Evolutionary conservation across 306 rosid genomes (phyloP).

Genomic region (Rosa persica): DNA sequence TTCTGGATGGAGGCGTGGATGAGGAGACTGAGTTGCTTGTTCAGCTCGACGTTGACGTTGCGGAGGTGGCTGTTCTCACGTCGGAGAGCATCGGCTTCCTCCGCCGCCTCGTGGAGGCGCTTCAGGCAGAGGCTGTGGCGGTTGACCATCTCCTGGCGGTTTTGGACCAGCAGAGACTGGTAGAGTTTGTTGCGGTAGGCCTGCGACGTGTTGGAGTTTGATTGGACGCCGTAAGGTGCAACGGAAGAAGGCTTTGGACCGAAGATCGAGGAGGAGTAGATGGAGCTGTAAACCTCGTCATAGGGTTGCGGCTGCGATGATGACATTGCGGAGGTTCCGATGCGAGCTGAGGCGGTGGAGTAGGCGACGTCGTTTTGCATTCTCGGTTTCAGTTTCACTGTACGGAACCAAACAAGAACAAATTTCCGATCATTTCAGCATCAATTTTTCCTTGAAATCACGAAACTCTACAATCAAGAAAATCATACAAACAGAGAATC

Average conservation of each 20-base stretch:
- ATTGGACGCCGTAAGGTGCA: conserved; percentile 25
- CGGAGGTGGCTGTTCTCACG: conserved; percentile 72
- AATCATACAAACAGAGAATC: not conserved
- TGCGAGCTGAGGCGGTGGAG: conserved; percentile 39
- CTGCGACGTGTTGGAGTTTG: conserved; percentile 17
- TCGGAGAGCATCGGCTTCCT: conserved; percentile 68
- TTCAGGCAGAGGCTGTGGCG: conserved; percentile 73
- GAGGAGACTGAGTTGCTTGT: conserved; percentile 61
- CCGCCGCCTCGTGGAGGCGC: conserved; percentile 61
- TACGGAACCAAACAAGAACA: not conserved
- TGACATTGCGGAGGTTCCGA: conserved; percentile 29
- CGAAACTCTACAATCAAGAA: not conserved
- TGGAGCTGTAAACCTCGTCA: conserved; percentile 30
- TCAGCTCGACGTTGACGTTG: conserved; percentile 60
- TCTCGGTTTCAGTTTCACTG: conserved; percentile 16
- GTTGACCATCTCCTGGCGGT: conserved; percentile 90
- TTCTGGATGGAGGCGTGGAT: conserved; percentile 51
- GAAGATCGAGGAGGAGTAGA: conserved; percentile 55
- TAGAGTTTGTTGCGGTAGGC: conserved; percentile 22
- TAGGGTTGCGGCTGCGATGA: conserved; percentile 37
- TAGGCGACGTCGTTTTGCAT: conserved; percentile 55
- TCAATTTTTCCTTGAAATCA: not conserved
- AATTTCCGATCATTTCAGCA: not conserved
- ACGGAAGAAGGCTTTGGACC: conserved; percentile 35
- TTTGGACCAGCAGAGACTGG: conserved; percentile 55